Conservation (phyloP, 2,329 filamentous ascomycete species). For the Truncatella angustata region DNA sequence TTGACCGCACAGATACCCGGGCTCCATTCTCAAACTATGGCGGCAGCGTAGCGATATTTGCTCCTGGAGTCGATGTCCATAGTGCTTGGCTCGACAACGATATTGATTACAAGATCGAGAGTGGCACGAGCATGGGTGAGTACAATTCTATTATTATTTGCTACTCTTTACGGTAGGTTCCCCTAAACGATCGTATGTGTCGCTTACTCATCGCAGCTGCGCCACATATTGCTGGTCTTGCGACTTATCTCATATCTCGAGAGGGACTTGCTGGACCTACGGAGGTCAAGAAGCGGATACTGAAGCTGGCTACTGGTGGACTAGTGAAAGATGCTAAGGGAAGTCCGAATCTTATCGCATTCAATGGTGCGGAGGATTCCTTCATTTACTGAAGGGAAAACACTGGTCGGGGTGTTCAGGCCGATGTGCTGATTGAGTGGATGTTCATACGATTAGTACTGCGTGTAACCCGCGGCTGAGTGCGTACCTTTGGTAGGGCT, state of each 20-base stretch:
- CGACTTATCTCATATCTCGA: slow-evolving; percentile 23
- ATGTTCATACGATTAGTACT: too few species aligned
- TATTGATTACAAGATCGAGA: slow-evolving; percentile 14
- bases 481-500: too few species aligned
- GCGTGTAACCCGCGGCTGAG: too few species aligned
- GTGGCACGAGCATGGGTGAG: slow-evolving; percentile 25
- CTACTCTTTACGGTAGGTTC: not conserved
- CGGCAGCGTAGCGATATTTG: slow-evolving; percentile 23
- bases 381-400: not conserved
- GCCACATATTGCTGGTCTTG: slow-evolving; percentile 25
- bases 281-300: slow-evolving; percentile 15
- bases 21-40: slow-evolving; percentile 24
- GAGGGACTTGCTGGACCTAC: slow-evolving; percentile 17
- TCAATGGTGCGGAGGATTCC: slow-evolving; percentile 20
- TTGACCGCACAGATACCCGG: slow-evolving; percentile 19
- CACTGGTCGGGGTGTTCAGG: too few species aligned
- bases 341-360: slow-evolving; percentile 25
- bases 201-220: slow-evolving; percentile 16
- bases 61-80: slow-evolving; percentile 21
- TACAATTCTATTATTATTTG: not conserved
- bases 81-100: slow-evolving; percentile 21
- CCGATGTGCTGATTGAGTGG: too few species aligned
- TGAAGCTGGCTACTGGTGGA: slow-evolving; percentile 17
- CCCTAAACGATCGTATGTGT: not conserved
- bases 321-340: slow-evolving; percentile 19